Base-by-base conservation (phyloP, 495 filamentous ascomycete species). In the Penicillium pulvis region DNA sequence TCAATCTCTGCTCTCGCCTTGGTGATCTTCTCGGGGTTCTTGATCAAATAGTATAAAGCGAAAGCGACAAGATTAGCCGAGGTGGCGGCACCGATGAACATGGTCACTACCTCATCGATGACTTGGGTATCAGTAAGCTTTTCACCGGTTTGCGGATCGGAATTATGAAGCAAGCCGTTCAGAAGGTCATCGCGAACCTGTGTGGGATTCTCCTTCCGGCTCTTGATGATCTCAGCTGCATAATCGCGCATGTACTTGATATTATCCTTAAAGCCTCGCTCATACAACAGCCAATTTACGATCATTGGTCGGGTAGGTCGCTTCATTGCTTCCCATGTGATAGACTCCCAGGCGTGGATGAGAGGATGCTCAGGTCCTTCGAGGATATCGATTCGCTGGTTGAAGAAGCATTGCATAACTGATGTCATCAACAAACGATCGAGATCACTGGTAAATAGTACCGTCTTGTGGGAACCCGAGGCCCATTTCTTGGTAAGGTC, bases 361-460 rank as follows among this genome's bases (percentile, higher is more conserved):
- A 58, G 41, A 6, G 69, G 67, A 17, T 59, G 61, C 44, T 64
- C 65, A 14, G 55, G 57, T 8, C 69, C 72, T 10, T 67, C 62
- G 10, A 77, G 49, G 10, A 63, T 59, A 23, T 74, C 56, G 43
- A 71, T 65, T 26, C 70, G 68, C 57, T 73, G 67, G 46, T 73
- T 68, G 55, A 71, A 78, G 65, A 78, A 78, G 66, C 81, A 88
- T 28, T 89, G 77, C 26, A 85, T 84, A 8, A 88, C 81, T 0
- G 85, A 85, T 61, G 90, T 86, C 19, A 92, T 71, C n/a, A 87
- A 83, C 33, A 91, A 70, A 19, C 87, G 80, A 11, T 87, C 90
- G 47, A 91, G 84, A 59, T 89, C 86, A 8, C 85, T 86, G n/a
- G 69, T 59, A 17, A 68, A 49, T 2, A 64, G 23, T 31, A 61